phyloP scores from a whole-genome alignment of 371 early-diverging fungal genomes.

The Nematocida sp. region DNA sequence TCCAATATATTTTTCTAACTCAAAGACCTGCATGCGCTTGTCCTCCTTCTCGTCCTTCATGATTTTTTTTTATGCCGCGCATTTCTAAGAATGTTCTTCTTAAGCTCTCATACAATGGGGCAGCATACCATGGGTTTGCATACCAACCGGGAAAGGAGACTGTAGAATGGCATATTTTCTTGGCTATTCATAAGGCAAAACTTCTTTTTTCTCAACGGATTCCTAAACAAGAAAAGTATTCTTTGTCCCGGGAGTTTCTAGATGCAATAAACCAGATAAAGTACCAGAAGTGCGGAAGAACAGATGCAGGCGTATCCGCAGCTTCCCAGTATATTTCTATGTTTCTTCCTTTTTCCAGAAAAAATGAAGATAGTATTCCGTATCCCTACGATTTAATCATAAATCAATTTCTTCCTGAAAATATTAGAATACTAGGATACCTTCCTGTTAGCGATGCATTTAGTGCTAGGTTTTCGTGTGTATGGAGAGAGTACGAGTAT shows the following conservation, averaged over 20 bases:
- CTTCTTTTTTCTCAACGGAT: background rate
- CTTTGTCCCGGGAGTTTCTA: background rate
- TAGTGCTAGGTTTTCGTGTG: constrained; percentile 80
- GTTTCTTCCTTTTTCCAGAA: constrained; percentile 70
- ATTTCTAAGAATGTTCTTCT: constrained; percentile 37
- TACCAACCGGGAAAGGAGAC: constrained; percentile 45
- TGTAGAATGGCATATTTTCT: constrained; percentile 32
- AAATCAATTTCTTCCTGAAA: constrained; percentile 76
- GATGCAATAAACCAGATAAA: background rate
- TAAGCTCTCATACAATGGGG: constrained; percentile 46
- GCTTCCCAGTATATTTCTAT: constrained; percentile 74
- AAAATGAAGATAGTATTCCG: background rate
- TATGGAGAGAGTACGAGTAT: constrained; percentile 79
- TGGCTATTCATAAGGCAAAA: constrained; percentile 6
- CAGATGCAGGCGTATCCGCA: constrained; percentile 86
- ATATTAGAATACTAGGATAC: constrained; percentile 84
- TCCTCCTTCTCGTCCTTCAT: constrained; percentile 44
- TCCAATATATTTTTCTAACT: constrained; percentile 37
- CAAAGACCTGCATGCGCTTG: constrained; percentile 50
- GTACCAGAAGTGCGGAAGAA: constrained; percentile 70
- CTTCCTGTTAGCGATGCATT: constrained; percentile 73
- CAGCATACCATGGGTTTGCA: constrained; percentile 46
- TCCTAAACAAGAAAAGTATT: constrained; percentile 7
- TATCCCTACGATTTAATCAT: constrained; percentile 75
- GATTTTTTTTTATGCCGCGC: constrained; percentile 10